These are phyloP conservation scores for Exophiala lecanii-corni DNA, from an alignment of 2,329 filamentous ascomycete species.

Conservation along the genomic window DNA sequence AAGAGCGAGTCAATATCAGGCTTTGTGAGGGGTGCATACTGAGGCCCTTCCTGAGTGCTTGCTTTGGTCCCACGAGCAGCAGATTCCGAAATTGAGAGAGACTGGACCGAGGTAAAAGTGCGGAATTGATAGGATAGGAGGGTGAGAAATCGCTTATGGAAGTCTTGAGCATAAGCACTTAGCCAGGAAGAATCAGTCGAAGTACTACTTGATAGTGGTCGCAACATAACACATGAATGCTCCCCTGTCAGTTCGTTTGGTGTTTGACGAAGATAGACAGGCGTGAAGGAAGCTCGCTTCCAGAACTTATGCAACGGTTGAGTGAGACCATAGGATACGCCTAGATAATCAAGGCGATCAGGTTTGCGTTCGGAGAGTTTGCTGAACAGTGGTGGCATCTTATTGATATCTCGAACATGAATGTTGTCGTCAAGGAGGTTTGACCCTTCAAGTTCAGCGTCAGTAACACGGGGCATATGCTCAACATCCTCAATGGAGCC, in stretches of 20 bases:
- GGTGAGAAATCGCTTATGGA: slow-evolving; percentile 87
- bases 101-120: slow-evolving; percentile 69
- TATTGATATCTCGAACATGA: slow-evolving; percentile 79
- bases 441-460: slow-evolving; percentile 71
- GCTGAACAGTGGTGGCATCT: slow-evolving; percentile 90
- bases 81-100: slow-evolving; percentile 83
- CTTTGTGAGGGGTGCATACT: slow-evolving; percentile 59
- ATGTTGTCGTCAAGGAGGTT: slow-evolving; percentile 82
- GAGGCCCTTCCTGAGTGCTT: slow-evolving; percentile 56
- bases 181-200: slow-evolving; percentile 74
- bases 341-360: slow-evolving; percentile 80
- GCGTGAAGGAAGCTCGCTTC: slow-evolving; percentile 81
- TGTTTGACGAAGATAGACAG: slow-evolving; percentile 91
- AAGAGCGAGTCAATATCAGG: slow-evolving; percentile 70
- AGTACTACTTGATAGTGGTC: slow-evolving; percentile 58
- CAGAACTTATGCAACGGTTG: slow-evolving; percentile 88
- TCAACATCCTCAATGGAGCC: slow-evolving; percentile 42
- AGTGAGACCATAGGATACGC: slow-evolving; percentile 92
- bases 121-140: slow-evolving; percentile 92
- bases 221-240: slow-evolving; percentile 96
- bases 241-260: slow-evolving; percentile 94
- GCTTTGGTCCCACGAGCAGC: slow-evolving; percentile 48
- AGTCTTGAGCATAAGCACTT: slow-evolving; percentile 84
- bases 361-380: slow-evolving; percentile 80
- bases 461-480: slow-evolving; percentile 72